Conservation (phyloP, 78 protist genomes). For the Goniomonas avonlea region DNA sequence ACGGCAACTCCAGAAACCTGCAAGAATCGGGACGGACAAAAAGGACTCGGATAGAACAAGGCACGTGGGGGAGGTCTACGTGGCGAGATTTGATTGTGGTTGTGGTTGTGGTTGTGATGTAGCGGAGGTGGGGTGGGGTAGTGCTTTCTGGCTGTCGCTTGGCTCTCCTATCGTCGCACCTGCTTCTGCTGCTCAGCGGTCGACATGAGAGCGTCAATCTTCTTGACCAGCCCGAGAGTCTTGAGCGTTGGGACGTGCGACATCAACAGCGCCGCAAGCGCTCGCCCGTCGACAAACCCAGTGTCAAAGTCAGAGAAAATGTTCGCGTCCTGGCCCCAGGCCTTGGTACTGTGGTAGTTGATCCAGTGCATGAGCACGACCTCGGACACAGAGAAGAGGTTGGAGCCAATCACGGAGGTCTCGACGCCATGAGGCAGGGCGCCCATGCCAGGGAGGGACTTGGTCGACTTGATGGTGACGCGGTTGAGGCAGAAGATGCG, state of each 20-base stretch:
- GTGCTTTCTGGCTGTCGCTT: background rate
- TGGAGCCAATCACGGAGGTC: background rate
- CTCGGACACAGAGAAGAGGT: conserved; percentile 20
- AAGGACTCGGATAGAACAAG: no score
- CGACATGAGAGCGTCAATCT: background rate
- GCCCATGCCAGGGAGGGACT: background rate
- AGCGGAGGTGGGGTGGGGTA: background rate
- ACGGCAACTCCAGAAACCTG: no score
- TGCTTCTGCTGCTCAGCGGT: background rate
- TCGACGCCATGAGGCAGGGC: background rate
- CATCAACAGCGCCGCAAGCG: background rate
- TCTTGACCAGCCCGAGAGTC: background rate
- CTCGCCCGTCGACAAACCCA: conserved; percentile 21
- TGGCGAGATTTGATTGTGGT: no score
- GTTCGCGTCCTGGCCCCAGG: background rate
- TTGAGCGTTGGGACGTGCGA: conserved; percentile 34
- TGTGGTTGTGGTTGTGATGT: background rate
- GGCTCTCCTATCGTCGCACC: background rate
- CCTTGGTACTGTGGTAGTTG: background rate
- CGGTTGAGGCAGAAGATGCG: conserved; percentile 11
- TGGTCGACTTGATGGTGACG: background rate
- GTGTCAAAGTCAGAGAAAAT: background rate
- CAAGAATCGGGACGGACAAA: no score
- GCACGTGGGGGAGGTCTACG: no score
- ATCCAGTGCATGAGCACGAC: conserved; percentile 28